These are phyloP conservation scores for Ceratocystis cacaofunesta DNA, from an alignment of 2,329 filamentous ascomycete species.

Conservation along the genomic window DNA sequence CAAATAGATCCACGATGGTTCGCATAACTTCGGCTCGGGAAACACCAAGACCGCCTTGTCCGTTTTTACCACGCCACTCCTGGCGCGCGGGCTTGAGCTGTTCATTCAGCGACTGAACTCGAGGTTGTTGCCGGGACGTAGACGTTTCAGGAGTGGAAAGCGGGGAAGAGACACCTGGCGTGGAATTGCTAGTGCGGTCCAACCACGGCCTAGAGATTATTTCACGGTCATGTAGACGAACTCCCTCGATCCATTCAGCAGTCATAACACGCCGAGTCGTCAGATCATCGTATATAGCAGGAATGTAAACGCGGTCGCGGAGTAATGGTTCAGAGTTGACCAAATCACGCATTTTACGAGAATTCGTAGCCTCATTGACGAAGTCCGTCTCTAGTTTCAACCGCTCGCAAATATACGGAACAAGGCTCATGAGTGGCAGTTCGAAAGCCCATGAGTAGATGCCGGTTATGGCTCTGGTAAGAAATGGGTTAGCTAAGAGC, in stretches of 20 bases:
- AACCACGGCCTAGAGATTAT: constrained; percentile 63
- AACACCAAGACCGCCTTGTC: constrained; percentile 70
- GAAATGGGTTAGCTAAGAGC: background rate
- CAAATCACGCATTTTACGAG: constrained; percentile 65
- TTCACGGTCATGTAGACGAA: constrained; percentile 83
- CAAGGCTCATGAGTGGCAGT: constrained; percentile 77
- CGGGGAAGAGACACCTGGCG: constrained; percentile 57
- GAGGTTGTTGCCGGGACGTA: constrained; percentile 31
- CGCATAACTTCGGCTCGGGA: constrained; percentile 80
- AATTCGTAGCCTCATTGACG: constrained; percentile 76
- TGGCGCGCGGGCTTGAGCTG: constrained; percentile 66
- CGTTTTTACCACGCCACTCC: constrained; percentile 58
- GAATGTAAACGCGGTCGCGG: constrained; percentile 72
- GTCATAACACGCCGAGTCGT: constrained; percentile 76
- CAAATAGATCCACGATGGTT: constrained; percentile 91
- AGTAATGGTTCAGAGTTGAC: constrained; percentile 63
- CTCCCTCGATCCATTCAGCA: constrained; percentile 94
- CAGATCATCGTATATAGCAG: constrained; percentile 67
- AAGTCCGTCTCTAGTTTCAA: constrained; percentile 90
- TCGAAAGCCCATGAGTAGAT: constrained; percentile 82
- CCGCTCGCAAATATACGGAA: constrained; percentile 88
- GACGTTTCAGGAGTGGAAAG: constrained; percentile 39
- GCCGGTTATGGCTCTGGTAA: constrained; percentile 53
- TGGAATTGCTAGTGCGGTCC: constrained; percentile 60
- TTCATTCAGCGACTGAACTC: constrained; percentile 38